phyloP scores from a whole-genome alignment of 148 eudicot genomes.

The Nepenthes gracilis region DNA sequence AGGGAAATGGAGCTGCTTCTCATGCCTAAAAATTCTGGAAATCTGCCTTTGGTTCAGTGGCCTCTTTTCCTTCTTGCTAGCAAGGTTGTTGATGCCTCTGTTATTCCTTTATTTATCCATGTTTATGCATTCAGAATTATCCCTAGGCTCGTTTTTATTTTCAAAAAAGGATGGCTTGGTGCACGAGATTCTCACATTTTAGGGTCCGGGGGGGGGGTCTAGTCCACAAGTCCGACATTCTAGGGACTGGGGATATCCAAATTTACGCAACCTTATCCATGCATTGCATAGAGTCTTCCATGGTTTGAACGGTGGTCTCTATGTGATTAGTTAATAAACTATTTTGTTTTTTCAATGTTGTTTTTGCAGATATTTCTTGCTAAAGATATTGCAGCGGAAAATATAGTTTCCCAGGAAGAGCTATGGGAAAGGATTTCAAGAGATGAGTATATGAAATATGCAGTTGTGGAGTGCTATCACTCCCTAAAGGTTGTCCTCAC shows the following conservation, averaged over 20 bases:
- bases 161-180: neutral
- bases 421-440: constrained; percentile 81
- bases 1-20: constrained; percentile 94
- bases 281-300: too few relatives aligned
- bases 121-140: neutral
- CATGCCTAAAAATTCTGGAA: constrained; percentile 79
- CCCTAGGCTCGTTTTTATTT: neutral
- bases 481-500: constrained; percentile 53
- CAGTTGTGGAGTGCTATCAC: constrained; percentile 76
- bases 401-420: constrained; percentile 62
- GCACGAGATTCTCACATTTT: too few relatives aligned
- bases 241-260: too few relatives aligned
- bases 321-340: too few relatives aligned
- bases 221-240: too few relatives aligned
- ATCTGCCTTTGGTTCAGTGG: constrained; percentile 90
- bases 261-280: too few relatives aligned
- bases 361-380: constrained; percentile 71
- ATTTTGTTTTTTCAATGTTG: neutral
- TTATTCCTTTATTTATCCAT: neutral
- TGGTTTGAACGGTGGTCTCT: too few relatives aligned
- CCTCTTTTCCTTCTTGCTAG: constrained; percentile 97
- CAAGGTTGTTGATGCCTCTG: constrained; percentile 44
- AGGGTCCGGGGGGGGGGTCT: too few relatives aligned
- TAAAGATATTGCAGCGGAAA: constrained; percentile 78
- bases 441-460: constrained; percentile 96